Evolutionary conservation across 805 yeast genomes (phyloP).

Genomic region (Zygosaccharomyces kombuchaensis): DNA sequence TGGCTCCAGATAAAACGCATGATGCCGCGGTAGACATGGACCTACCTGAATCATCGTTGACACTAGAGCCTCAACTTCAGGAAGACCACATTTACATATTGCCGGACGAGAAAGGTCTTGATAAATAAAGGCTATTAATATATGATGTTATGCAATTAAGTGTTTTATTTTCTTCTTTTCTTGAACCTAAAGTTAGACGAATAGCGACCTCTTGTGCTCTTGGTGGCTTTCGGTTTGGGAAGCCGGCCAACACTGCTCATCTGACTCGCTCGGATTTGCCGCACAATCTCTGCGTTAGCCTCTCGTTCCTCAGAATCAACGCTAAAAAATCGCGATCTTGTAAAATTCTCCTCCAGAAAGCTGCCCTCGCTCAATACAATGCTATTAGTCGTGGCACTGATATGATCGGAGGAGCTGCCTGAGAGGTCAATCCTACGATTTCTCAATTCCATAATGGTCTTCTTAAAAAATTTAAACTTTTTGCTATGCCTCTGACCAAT

Average conservation of each 20-base stretch:
- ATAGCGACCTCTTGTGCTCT: not conserved
- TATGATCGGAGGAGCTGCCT: conserved; percentile 5
- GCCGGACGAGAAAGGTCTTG: not conserved
- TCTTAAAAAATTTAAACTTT: conserved; percentile 24
- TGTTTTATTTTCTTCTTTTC: conserved; percentile 1
- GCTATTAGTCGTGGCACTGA: conserved; percentile 8
- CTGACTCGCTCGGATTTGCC: conserved; percentile 20
- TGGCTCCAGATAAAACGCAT: not conserved
- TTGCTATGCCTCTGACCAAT: conserved; percentile 19
- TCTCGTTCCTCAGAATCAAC: conserved; percentile 12
- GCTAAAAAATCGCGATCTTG: conserved; percentile 21
- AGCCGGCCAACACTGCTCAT: not conserved
- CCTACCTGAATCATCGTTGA: not conserved
- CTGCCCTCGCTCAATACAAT: conserved; percentile 20
- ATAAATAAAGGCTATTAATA: not conserved
- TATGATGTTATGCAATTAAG: not conserved
- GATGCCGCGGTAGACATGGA: not conserved
- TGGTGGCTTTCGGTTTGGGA: not conserved
- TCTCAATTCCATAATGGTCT: conserved; percentile 22
- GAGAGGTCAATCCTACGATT: conserved; percentile 16
- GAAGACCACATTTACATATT: not conserved
- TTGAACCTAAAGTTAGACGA: not conserved
- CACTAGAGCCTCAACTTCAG: not conserved
- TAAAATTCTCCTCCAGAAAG: conserved; percentile 10
- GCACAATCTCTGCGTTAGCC: conserved; percentile 21